Evolutionary conservation across 2,329 filamentous ascomycete genomes (phyloP).

Genomic region (Aspergillus ochraceoroseus): DNA sequence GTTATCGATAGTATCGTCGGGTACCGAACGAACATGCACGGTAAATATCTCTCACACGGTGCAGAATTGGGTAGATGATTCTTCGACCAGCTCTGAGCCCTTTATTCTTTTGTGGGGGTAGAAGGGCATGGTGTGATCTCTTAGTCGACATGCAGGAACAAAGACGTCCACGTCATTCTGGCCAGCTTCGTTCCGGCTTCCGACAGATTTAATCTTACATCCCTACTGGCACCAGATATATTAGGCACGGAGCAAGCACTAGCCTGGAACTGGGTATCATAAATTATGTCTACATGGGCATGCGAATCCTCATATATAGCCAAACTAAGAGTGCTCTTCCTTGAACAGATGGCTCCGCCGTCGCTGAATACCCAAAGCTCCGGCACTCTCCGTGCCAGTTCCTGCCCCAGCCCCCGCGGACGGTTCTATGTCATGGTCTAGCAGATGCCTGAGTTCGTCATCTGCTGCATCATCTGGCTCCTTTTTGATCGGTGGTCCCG

Average conservation of each 20-base stretch:
- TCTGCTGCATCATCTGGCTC: conserved; percentile 20
- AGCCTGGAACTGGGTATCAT: conserved; percentile 1
- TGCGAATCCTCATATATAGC: background rate
- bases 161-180: no score
- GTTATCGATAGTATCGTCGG: conserved; percentile 23
- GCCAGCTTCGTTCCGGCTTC: no score
- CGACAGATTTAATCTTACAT: no score
- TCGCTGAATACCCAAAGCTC: conserved; percentile 30
- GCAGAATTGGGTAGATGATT: no score
- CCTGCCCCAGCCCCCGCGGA: conserved; percentile 50
- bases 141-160: no score
- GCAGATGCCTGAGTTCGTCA: conserved; percentile 7
- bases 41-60: conserved; percentile 1
- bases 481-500: conserved; percentile 22
- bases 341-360: conserved; percentile 29
- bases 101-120: no score
- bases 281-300: background rate
- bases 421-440: conserved; percentile 19
- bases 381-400: conserved; percentile 46
- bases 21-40: conserved; percentile 1
- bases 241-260: no score
- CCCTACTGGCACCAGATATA: no score
- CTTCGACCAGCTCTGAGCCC: no score
- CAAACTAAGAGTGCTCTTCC: conserved; percentile 15
- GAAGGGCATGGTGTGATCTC: no score